Conservation (phyloP, 345 rosid species). For the Gossypioides kirkii region DNA sequence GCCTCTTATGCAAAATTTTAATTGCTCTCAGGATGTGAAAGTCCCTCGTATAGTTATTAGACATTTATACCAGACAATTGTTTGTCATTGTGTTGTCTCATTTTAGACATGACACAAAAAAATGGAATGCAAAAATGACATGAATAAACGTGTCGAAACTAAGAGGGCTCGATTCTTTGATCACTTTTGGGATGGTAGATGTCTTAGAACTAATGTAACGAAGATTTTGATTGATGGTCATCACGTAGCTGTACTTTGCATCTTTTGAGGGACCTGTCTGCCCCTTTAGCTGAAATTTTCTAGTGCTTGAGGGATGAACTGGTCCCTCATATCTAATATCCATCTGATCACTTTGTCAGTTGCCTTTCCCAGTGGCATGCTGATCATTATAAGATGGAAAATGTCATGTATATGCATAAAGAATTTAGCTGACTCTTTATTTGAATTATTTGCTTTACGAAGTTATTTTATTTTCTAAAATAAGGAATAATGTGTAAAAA, state of each 20-base stretch:
- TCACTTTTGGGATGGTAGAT: neutral
- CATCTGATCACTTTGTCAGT: constrained; percentile 10
- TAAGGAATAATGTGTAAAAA: neutral
- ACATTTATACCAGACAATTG: too few species aligned
- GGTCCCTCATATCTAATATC: constrained; percentile 1
- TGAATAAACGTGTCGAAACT: neutral
- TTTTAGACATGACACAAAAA: too few species aligned
- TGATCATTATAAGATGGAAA: constrained; percentile 2
- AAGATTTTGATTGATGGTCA: neutral
- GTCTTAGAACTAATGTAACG: neutral
- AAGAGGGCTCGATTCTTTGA: neutral
- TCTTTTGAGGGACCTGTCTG: neutral
- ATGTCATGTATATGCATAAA: neutral
- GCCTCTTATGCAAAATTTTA: neutral
- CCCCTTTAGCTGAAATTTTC: neutral
- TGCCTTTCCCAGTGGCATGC: neutral
- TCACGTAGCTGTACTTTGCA: neutral
- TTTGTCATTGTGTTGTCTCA: too few species aligned
- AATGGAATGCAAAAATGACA: too few species aligned
- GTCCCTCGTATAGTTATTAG: neutral
- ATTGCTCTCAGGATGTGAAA: constrained; percentile 8
- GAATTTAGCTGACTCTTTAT: neutral
- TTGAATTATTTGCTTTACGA: neutral
- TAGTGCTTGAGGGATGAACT: constrained; percentile 9
- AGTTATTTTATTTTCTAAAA: neutral